Percentiles rank a stretch among this genome's conserved stretches.
These are phyloP conservation scores for Cercospora berteroae DNA, from an alignment of 2,329 filamentous ascomycete species.

Conservation along the genomic window DNA sequence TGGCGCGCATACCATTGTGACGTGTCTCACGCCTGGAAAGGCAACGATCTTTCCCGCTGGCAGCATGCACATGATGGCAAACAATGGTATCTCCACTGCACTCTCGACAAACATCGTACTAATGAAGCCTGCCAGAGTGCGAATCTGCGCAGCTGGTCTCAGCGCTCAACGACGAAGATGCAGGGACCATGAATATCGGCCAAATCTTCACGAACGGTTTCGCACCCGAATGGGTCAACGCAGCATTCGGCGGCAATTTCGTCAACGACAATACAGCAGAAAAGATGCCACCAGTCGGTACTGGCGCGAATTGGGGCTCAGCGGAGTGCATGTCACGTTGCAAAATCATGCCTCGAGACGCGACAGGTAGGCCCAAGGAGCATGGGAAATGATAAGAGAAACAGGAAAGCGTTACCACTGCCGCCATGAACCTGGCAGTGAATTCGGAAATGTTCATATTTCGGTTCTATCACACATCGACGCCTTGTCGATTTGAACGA, in stretches of 20 bases:
- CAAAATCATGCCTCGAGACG: slow-evolving; percentile 17
- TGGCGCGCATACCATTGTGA: slow-evolving; percentile 45
- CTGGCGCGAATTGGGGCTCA: slow-evolving; percentile 45
- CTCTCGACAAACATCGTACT: not conserved
- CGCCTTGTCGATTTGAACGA: not conserved
- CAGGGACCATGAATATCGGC: slow-evolving; percentile 51
- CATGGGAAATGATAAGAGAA: slow-evolving; percentile 8
- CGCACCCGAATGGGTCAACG: slow-evolving; percentile 44
- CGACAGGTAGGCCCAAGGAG: slow-evolving; percentile 6
- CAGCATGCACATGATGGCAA: slow-evolving; percentile 53
- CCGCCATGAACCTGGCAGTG: not conserved
- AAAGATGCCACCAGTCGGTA: slow-evolving; percentile 42
- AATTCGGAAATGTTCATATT: not conserved
- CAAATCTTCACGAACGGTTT: slow-evolving; percentile 45
- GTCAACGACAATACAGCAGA: slow-evolving; percentile 36
- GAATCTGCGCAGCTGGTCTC: slow-evolving; percentile 51
- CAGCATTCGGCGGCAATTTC: slow-evolving; percentile 43
- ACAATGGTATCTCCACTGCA: slow-evolving; percentile 42
- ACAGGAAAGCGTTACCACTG: not conserved
- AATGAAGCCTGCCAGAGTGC: slow-evolving; percentile 41
- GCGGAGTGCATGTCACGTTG: slow-evolving; percentile 43
- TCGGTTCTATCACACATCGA: not conserved
- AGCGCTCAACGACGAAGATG: slow-evolving; percentile 50
- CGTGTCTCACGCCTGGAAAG: slow-evolving; percentile 45
- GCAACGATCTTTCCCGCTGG: slow-evolving; percentile 53